phyloP scores from a whole-genome alignment of 2,329 filamentous ascomycete species.

The Talaromyces pinophilus region DNA sequence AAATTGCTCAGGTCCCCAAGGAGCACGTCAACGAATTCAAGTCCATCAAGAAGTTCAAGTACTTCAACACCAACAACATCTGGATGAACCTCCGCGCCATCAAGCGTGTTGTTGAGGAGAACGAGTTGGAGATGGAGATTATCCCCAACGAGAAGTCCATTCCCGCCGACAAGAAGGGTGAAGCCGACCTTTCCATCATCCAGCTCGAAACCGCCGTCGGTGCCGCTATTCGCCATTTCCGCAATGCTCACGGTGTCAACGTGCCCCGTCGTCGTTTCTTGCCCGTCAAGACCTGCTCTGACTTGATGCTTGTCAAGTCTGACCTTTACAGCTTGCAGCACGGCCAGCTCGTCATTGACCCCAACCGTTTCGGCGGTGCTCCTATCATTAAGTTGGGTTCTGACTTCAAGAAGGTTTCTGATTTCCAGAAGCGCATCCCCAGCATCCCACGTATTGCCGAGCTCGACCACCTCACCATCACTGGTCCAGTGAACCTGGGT shows the following conservation, averaged over 20 bases:
- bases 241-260: constrained; percentile 98
- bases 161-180: constrained; percentile 98
- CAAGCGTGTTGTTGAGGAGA: constrained; percentile 98
- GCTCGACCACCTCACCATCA: constrained; percentile 83
- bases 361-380: constrained; percentile 91
- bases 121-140: constrained; percentile 99
- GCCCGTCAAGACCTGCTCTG: constrained; percentile 99
- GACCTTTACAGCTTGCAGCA: constrained; percentile 99
- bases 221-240: constrained; percentile 97
- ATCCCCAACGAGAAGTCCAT: constrained; percentile 99
- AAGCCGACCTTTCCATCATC: constrained; percentile 94
- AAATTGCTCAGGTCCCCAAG: constrained; percentile 99
- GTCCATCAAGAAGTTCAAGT: constrained; percentile 99
- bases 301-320: constrained; percentile 99
- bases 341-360: constrained; percentile 95
- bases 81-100: constrained; percentile 98
- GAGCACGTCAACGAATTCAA: constrained; percentile 99
- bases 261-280: constrained; percentile 96
- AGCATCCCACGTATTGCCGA: constrained; percentile 55
- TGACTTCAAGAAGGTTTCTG: constrained; percentile 99
- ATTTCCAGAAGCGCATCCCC: constrained; percentile 55
- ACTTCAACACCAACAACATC: constrained; percentile 99
- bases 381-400: constrained; percentile 97
- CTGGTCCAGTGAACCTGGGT: constrained; percentile 93
- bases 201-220: constrained; percentile 98